Base-by-base conservation (phyloP, 1,284 basidiomycete species). In the Papiliotrema fonsecae region DNA sequence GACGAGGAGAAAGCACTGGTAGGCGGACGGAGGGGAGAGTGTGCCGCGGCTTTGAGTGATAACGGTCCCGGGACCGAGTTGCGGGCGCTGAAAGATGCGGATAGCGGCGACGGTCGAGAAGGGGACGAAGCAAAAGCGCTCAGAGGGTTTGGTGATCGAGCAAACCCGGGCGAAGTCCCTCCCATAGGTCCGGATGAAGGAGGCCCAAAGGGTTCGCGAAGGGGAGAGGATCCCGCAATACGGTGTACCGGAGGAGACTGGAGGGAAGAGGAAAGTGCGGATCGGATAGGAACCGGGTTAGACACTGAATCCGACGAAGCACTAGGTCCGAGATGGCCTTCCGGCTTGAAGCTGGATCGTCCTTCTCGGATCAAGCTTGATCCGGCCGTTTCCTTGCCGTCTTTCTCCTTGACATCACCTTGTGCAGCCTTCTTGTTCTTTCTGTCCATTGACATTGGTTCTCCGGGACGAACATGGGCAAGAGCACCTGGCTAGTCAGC, bases 371-470 rank as follows among this genome's bases (percentile, higher is more conserved):
- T 7, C 45, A 36, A 36, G 24, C 35, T 34, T 5, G 31, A 14
- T 26, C 52, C 47, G 11, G n/a, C 47, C 26, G 40, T 25, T 21
- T 9, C 22, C 5, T 6, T n/a, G 27, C 27, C 25, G 16, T 53
- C 47, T 13, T 53, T 40, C 35, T 66, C 67, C 14, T 64, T 58
- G 6, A 78, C 75, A 22, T 81, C 85, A 36, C 81, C 77, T 65
- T 97, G 93, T 1, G 91, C 90, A 10, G 88, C 87, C 65, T 94
- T 91, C 79, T 97, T 97, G 77, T 98, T 97, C 79, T 96, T 94
- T 58, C 93, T 79, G 70, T 98, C 94, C 89, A 97, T 96, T 11
- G 86, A 82, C 83, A 92, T 73, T 58, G 82, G 86, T 75, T 97
- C 93, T 4, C 93, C 94, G 3, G 93, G 93, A 3, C 94, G 79